A percentile compares a stretch with the other conserved stretches of the same genome.
phyloP scores from a whole-genome alignment of 495 filamentous ascomycete species.

The Platismatia glauca region DNA sequence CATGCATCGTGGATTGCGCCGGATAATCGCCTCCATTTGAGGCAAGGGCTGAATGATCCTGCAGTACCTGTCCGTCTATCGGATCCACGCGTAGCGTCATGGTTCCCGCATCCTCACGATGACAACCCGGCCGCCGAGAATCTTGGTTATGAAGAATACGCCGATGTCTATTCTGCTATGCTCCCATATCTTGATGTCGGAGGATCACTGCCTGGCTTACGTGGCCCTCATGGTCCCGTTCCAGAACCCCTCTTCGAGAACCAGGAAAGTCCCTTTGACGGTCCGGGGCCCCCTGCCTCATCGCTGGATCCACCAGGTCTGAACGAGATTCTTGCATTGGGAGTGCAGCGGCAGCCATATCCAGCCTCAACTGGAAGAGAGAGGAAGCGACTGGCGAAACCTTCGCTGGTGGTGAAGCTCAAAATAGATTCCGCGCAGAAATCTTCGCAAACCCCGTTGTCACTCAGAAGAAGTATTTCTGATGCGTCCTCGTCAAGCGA shows the following conservation, averaged over 20 bases:
- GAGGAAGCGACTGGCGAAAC: background rate
- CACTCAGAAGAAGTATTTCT: background rate
- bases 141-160: background rate
- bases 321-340: background rate
- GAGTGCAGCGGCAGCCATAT: background rate
- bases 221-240: background rate
- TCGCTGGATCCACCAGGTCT: background rate
- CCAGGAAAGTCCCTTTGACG: background rate
- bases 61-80: background rate
- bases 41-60: background rate
- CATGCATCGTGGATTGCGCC: background rate
- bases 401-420: background rate
- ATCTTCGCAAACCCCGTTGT: background rate
- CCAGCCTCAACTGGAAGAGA: background rate
- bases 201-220: background rate
- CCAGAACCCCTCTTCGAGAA: background rate
- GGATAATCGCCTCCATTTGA: background rate
- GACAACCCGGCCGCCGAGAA: background rate
- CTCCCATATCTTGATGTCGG: background rate
- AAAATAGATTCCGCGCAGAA: background rate
- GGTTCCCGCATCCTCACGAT: background rate
- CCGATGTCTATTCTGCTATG: background rate
- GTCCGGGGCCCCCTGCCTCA: background rate
- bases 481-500: slow-evolving; percentile 1
- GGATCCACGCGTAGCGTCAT: background rate